These are phyloP conservation scores for Pyrenochaeta sp. DNA, from an alignment of 2,329 filamentous ascomycete species.

Conservation along the genomic window DNA sequence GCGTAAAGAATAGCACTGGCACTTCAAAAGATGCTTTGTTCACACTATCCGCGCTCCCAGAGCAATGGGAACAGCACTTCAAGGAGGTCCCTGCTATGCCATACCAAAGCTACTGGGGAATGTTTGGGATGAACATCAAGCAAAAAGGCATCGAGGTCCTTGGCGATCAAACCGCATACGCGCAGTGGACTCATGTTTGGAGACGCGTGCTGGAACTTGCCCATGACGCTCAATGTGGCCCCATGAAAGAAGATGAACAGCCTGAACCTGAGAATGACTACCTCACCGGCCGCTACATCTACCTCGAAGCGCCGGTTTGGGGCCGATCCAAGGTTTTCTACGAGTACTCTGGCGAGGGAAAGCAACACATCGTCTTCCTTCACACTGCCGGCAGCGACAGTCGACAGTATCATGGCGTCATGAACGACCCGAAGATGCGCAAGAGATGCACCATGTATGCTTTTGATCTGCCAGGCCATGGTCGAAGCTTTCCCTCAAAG, in stretches of 20 bases:
- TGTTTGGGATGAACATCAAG: slow-evolving; percentile 60
- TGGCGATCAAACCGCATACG: slow-evolving; percentile 57
- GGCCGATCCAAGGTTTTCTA: slow-evolving; percentile 61
- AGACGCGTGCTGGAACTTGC: slow-evolving; percentile 58
- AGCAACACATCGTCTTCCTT: slow-evolving; percentile 56
- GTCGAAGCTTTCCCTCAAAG: slow-evolving; percentile 57
- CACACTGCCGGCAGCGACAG: slow-evolving; percentile 59
- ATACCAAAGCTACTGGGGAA: slow-evolving; percentile 58
- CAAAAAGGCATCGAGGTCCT: slow-evolving; percentile 58
- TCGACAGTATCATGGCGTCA: slow-evolving; percentile 61
- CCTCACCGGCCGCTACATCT: slow-evolving; percentile 59
- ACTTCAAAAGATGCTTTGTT: slow-evolving; percentile 47
- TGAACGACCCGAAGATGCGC: slow-evolving; percentile 59
- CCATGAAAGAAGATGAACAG: slow-evolving; percentile 53
- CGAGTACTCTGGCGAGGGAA: slow-evolving; percentile 57
- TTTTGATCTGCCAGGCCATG: slow-evolving; percentile 61
- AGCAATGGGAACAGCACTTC: slow-evolving; percentile 59
- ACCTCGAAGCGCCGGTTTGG: slow-evolving; percentile 57
- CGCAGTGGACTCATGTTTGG: slow-evolving; percentile 58
- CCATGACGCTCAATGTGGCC: slow-evolving; percentile 58
- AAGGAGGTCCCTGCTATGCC: slow-evolving; percentile 53
- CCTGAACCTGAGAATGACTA: slow-evolving; percentile 50
- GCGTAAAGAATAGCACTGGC: slow-evolving; percentile 36
- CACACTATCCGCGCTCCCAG: slow-evolving; percentile 52
- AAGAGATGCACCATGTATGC: slow-evolving; percentile 60